Evolutionary conservation across 352 stramenopile genomes (phyloP), one percentile per base, ranked within the genome.

Genomic region (Bremia lactucae): DNA sequence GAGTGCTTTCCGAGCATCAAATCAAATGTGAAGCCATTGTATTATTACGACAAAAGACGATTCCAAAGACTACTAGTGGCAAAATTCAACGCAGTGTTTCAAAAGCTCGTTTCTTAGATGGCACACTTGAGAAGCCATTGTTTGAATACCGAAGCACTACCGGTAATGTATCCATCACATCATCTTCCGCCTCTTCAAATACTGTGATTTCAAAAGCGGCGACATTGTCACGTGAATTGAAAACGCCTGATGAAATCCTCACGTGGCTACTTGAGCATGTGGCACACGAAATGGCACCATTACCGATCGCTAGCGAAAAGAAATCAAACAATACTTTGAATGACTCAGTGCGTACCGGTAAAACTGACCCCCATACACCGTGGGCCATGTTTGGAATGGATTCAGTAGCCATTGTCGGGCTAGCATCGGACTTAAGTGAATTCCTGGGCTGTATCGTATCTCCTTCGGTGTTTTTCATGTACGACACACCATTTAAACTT

Each of bases 61-160:
- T 91, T 16, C 68, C 74, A 0, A 90, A 91, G 63, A 91, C 81
- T 0, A 91, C 76, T 13, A 91, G 78, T 36, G 78, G 81, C 33
- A 94, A 90, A 55, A 88, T 91, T 23, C 75, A 86, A 42, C 80
- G 80, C 14, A 78, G 74, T 36, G 67, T 65, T 6, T 60, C 71
- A 7, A 88, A 85, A 50, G 22, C 61, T 4, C 65, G 79, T 49
- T 87, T 72, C 45, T 35, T 79, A 16, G 46, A 59, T 10, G 61
- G 52, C 21, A 64, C 54, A 20, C 54, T 83, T 11, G 36, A 18
- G 0, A 85, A 80, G 54, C 58, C 70, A 33, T 33, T 84, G 24
- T 81, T 61, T 28, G 60, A 69, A 33, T 75, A 72, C 42, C 68
- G 53, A 49, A n/a, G n/a, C n/a, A n/a, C n/a, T n/a, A n/a, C n/a